Evolutionary conservation across 2,329 filamentous ascomycete species (phyloP), one percentile per base, ranked within the genome.

Genomic region (Apiospora pterosperma): DNA sequence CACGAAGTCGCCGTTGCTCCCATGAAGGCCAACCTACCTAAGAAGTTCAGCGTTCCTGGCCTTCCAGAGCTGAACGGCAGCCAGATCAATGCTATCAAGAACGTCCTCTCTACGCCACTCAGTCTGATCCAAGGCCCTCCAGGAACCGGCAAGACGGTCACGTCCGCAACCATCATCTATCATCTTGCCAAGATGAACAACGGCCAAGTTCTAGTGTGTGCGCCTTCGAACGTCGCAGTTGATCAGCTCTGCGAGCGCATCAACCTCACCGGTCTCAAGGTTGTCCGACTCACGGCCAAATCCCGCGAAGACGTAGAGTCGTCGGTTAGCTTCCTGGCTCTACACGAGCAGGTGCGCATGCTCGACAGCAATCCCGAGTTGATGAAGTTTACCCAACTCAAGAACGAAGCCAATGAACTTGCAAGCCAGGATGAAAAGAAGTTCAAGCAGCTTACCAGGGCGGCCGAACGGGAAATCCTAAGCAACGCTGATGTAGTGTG

Each of bases 301-400:
- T 99, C 96, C 61, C 91, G 96, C 67, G 96, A 99, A 77, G 96
- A 99, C 82, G 96, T 99, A 11, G 96, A 99, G 77, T 97, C 95
- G n/a, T 94, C 94, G 4, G 96, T 99, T 70, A 93, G 92, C 72
- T 98, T 97, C 79, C 84, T 99, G 44, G 96, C 96, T 39, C 84
- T 99, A 61, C 96, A 99, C 71, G 93, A 98, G 80, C 96, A 99
- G 79, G 96, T 99, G 48, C 93, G 93, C 76, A 92, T 97, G 89
- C 96, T 97, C 69, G 96, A 98, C 76, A 96, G 92, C 77, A 98
- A 98, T 74, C 90, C 92, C 59, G 96, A 99, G 76, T 84, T 99
- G 65, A 90, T 90, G 74, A 98, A 97, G 77, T 88, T 98, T 63
- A 93, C 93, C 62, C 92, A 96, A 77, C 88, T 99, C 65, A 99